Conservation (phyloP, 2,329 filamentous ascomycete genomes). For the Claviceps purpurea region DNA sequence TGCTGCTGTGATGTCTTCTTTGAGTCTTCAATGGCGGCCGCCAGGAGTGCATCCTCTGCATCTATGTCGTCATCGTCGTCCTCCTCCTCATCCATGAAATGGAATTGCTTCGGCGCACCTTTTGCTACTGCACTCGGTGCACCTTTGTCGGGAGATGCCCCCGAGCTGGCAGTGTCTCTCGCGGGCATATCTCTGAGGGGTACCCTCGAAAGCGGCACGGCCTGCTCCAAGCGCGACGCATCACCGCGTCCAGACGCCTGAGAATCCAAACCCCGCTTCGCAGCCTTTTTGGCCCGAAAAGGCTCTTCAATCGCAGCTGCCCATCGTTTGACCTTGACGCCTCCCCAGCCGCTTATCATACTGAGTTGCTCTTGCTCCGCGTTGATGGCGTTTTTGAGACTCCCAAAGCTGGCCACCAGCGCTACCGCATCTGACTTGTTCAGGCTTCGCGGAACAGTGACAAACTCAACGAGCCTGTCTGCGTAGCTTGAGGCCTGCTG, state of each 20-base stretch:
- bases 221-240: constrained; percentile 21
- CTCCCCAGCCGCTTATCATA: constrained; percentile 82
- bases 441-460: constrained; percentile 76
- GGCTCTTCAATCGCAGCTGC: constrained; percentile 69
- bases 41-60: constrained; percentile 26
- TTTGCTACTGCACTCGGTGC: constrained; percentile 1
- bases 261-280: constrained; percentile 27
- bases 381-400: constrained; percentile 73
- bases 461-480: constrained; percentile 81
- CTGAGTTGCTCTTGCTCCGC: constrained; percentile 75
- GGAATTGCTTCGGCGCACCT: constrained; percentile 19
- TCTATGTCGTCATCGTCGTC: constrained; percentile 33
- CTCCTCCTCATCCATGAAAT: constrained; percentile 24
- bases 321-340: constrained; percentile 88
- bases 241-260: constrained; percentile 9
- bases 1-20: constrained; percentile 23
- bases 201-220: constrained; percentile 25
- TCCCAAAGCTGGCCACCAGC: constrained; percentile 84
- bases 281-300: constrained; percentile 62
- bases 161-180: not conserved
- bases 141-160: constrained; percentile 1
- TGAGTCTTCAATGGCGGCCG: constrained; percentile 33
- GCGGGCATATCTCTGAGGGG: constrained; percentile 27
- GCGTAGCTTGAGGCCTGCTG: constrained; percentile 74
- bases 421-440: constrained; percentile 93